phyloP scores from a whole-genome alignment of 1,139 yeast genomes.

The Taphrina populina region DNA sequence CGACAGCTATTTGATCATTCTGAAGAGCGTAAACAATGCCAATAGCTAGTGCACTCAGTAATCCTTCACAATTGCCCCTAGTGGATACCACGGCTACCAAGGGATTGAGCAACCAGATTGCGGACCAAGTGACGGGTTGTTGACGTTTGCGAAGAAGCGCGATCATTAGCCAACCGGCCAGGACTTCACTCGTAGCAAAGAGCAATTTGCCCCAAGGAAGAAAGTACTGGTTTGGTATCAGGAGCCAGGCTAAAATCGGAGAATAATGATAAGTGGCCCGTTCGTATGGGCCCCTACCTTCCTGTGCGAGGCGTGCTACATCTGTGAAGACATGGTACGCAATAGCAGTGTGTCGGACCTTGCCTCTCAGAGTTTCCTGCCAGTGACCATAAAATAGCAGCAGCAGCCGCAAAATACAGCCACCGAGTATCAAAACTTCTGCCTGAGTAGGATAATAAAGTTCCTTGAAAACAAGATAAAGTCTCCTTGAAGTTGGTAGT shows the following conservation, averaged over 20 bases:
- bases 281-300: conserved; percentile 68
- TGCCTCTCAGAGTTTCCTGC: conserved; percentile 71
- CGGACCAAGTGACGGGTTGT: conserved; percentile 50
- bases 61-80: conserved; percentile 89
- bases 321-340: conserved; percentile 92
- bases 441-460: conserved; percentile 5
- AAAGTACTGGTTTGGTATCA: conserved; percentile 61
- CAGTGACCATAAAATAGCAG: conserved; percentile 81
- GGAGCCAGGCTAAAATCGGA: conserved; percentile 80
- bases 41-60: conserved; percentile 75
- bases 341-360: conserved; percentile 85
- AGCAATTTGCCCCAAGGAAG: conserved; percentile 60
- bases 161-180: conserved; percentile 71
- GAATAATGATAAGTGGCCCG: conserved; percentile 92
- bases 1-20: conserved; percentile 47
- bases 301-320: conserved; percentile 71
- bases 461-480: conserved; percentile 1
- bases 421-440: conserved; percentile 14
- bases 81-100: conserved; percentile 93
- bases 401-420: conserved; percentile 53
- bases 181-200: conserved; percentile 72
- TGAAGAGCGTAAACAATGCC: conserved; percentile 54
- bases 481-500: conserved; percentile 2
- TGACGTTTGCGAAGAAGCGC: conserved; percentile 47
- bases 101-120: conserved; percentile 88